Evolutionary conservation across 2,329 filamentous ascomycete genomes (phyloP), one percentile per base, ranked within the genome.

Genomic region (Salinomyces thailandicus): DNA sequence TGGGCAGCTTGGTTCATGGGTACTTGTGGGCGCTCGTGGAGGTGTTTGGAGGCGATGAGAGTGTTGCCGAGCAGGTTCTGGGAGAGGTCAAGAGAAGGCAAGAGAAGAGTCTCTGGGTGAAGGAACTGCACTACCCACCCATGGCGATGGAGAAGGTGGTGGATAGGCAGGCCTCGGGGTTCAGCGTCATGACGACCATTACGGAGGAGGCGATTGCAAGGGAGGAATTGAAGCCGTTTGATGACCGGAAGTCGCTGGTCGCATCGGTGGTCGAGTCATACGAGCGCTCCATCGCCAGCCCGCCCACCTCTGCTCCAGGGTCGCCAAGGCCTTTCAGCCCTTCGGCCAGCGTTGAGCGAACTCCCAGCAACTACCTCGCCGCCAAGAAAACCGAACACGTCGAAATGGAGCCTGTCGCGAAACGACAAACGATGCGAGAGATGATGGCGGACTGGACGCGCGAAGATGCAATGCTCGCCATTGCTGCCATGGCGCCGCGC

Each of bases 1-100:
- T 93, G 29, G 85, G 83, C 18, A 86, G 82, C 53, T 65, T 96
- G 38, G 84, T 89, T 34, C 84, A 93, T 53, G 87, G 85, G 6
- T 95, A 95, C 59, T 77, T 95, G 40, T 89, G 83, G 80, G 73
- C 76, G 1, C 56, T 95, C 42, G 77, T 74, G 4, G 79, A 87
- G 40, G 79, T 75, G 37, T 87, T 94, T 44, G 74, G 83, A 31
- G 79, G 93, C 43, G 80, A 87, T 36, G 78, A 81, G 0, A 66
- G 70, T 0, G 70, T 83, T 13, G 18, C 29, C 17, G 71, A 72
- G 35, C 76, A 77, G 5, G 77, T 95, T 20, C 73, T 80, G 37
- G 77, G 75, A 39, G 87, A 94, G 57, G 81, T 95, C 39, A 68
- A 73, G 8, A 73, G 82, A 34, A 74, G 89, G 26, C 79, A 78